These are phyloP conservation scores for Teunomyces lycoperdinae DNA, from an alignment of 805 yeast species.

Conservation along the genomic window DNA sequence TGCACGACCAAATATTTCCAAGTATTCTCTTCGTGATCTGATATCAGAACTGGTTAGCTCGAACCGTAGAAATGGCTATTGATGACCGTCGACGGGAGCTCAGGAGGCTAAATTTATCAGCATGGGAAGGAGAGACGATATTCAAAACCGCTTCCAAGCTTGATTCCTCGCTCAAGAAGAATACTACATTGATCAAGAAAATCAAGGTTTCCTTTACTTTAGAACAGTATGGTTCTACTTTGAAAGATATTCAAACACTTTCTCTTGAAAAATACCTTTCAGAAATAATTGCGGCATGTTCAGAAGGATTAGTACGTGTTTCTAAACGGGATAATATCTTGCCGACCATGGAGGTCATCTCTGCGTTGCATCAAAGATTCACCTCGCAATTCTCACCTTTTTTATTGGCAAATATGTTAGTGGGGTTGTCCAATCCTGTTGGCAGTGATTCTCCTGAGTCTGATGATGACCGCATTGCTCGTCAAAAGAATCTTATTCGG, in stretches of 20 bases:
- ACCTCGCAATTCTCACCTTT: conserved; percentile 47
- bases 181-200: conserved; percentile 75
- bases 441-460: conserved; percentile 21
- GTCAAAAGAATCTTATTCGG: conserved; percentile 47
- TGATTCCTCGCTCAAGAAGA: conserved; percentile 79
- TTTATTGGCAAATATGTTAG: conserved; percentile 29
- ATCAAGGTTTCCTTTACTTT: conserved; percentile 54
- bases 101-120: conserved; percentile 39
- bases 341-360: conserved; percentile 64
- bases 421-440: conserved; percentile 30
- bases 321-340: conserved; percentile 54
- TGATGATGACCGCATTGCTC: conserved; percentile 41
- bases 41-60: neutral
- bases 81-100: conserved; percentile 25
- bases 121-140: conserved; percentile 50
- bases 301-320: conserved; percentile 58
- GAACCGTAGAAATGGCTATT: neutral
- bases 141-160: conserved; percentile 29
- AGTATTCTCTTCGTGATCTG: neutral
- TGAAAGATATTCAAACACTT: conserved; percentile 60
- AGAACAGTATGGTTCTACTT: conserved; percentile 45
- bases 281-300: conserved; percentile 61
- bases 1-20: neutral
- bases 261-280: conserved; percentile 72
- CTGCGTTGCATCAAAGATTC: conserved; percentile 79